These are phyloP conservation scores for Candida tammaniensis DNA, from an alignment of 805 yeast species.

Conservation along the genomic window DNA sequence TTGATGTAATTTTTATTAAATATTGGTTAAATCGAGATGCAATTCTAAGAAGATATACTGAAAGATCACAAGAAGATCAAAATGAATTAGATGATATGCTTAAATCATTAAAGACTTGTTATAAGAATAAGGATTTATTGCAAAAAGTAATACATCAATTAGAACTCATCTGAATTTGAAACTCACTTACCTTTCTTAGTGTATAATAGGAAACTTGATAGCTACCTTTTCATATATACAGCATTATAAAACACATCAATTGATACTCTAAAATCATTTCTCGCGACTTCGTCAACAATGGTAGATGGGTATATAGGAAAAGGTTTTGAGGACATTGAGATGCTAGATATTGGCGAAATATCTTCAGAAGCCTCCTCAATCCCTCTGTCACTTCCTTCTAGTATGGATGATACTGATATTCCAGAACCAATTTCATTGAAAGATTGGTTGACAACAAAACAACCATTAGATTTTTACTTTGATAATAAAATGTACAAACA, in stretches of 20 bases:
- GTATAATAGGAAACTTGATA: no score
- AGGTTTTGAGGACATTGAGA: slow-evolving; percentile 38
- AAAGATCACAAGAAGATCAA: slow-evolving; percentile 1
- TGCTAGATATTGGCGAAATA: slow-evolving; percentile 41
- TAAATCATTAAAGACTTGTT: slow-evolving; percentile 13
- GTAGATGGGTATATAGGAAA: no score
- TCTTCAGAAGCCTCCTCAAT: slow-evolving; percentile 19
- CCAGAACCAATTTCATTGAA: slow-evolving; percentile 39
- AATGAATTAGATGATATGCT: slow-evolving; percentile 7
- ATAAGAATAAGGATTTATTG: slow-evolving; percentile 13
- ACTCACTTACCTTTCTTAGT: neutral
- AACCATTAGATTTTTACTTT: slow-evolving; percentile 36
- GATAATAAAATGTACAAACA: slow-evolving; percentile 39
- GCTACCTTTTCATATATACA: no score
- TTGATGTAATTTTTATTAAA: slow-evolving; percentile 17
- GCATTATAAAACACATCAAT: no score
- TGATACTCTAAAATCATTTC: no score
- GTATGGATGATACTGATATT: slow-evolving; percentile 5
- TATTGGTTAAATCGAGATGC: slow-evolving; percentile 15
- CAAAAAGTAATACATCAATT: slow-evolving; percentile 10
- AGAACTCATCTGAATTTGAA: neutral
- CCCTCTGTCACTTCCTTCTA: no score
- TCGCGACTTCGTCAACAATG: neutral
- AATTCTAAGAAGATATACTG: slow-evolving; percentile 3
- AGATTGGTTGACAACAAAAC: slow-evolving; percentile 43